Percentiles rank a stretch among this genome's conserved stretches.
phyloP scores from a whole-genome alignment of 2,329 filamentous ascomycete species.

The Clonostachys solani region DNA sequence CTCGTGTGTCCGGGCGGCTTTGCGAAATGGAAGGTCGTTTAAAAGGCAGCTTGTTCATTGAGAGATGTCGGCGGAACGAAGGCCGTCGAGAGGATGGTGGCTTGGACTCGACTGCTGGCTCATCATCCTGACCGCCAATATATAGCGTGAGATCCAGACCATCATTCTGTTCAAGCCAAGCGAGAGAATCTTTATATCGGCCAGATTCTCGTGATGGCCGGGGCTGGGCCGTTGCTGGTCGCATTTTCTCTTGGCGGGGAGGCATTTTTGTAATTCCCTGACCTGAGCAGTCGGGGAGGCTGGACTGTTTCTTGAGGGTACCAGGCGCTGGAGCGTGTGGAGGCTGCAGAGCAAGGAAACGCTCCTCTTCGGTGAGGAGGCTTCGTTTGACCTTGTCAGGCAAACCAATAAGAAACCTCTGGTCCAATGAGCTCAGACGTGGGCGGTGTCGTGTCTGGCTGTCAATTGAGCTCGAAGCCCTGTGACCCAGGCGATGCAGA shows the following conservation, averaged over 20 bases:
- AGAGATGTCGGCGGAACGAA: conserved; percentile 68
- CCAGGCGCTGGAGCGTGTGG: conserved; percentile 22
- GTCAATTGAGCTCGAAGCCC: conserved; percentile 9
- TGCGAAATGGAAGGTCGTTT: conserved; percentile 46
- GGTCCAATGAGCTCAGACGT: conserved; percentile 47
- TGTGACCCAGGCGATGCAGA: neutral
- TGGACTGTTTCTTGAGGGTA: conserved; percentile 8
- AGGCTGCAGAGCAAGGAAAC: conserved; percentile 49
- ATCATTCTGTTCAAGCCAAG: conserved; percentile 69
- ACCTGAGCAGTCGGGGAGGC: neutral
- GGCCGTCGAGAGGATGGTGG: conserved; percentile 38
- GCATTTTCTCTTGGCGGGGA: neutral
- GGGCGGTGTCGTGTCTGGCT: conserved; percentile 18
- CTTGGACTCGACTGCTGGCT: conserved; percentile 34
- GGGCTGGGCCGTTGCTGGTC: conserved; percentile 26
- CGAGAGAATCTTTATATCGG: too few relatives aligned
- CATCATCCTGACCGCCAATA: conserved; percentile 66
- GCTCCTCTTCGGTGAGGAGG: conserved; percentile 70
- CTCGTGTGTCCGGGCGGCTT: conserved; percentile 41
- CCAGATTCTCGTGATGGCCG: too few relatives aligned
- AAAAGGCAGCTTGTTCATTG: conserved; percentile 63
- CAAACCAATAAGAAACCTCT: conserved; percentile 64
- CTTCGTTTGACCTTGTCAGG: conserved; percentile 70
- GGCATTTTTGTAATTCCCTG: neutral
- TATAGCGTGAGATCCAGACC: conserved; percentile 64